These are phyloP conservation scores for Apiosordaria backusii DNA, from an alignment of 495 filamentous ascomycete species.

Conservation along the genomic window DNA sequence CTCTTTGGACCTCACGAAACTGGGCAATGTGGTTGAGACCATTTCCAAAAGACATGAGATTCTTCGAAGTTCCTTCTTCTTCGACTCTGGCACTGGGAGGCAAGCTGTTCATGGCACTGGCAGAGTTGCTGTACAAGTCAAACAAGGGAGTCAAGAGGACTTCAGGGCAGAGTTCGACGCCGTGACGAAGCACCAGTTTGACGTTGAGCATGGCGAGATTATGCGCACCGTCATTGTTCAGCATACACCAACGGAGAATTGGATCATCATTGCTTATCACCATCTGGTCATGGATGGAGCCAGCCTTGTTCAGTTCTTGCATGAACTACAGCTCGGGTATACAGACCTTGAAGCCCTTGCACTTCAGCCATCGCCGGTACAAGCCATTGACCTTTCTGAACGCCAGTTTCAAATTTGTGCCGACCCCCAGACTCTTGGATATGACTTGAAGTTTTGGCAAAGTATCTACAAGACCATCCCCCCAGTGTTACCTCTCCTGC, in stretches of 20 bases:
- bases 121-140: background rate
- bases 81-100: background rate
- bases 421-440: background rate
- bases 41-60: background rate
- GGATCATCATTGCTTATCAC: conserved; percentile 17
- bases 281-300: conserved; percentile 20
- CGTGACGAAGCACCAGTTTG: background rate
- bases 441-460: background rate
- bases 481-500: background rate
- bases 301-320: conserved; percentile 11
- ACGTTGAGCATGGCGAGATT: background rate
- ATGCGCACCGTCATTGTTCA: background rate
- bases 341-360: background rate
- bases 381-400: background rate
- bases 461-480: background rate
- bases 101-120: background rate
- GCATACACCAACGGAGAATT: background rate
- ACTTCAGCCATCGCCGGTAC: background rate
- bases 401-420: background rate
- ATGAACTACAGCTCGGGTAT: background rate
- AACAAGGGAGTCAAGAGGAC: background rate
- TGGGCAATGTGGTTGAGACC: background rate
- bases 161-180: background rate
- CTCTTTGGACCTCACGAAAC: background rate
- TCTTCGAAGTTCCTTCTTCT: background rate